Evolutionary conservation across 192 early-diverging fungal species (phyloP).

Genomic region (Backusella westeae): DNA sequence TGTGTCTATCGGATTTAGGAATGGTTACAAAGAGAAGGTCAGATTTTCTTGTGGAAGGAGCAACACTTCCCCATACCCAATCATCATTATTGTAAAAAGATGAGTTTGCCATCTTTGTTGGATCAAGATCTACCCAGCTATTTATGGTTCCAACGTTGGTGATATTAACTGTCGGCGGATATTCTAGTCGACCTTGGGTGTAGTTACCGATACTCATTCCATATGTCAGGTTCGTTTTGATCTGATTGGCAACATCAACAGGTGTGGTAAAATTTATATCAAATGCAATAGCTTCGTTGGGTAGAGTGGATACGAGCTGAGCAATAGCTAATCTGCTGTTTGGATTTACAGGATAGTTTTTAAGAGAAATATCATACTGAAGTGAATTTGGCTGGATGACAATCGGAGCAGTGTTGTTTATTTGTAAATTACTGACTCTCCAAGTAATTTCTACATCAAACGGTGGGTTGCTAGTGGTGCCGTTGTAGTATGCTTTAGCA

Average conservation of each 20-base stretch:
- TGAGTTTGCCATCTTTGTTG: background rate
- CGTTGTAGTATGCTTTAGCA: slow-evolving; percentile 18
- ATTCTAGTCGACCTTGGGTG: slow-evolving; percentile 37
- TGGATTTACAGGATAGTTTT: slow-evolving; percentile 10
- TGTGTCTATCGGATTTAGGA: background rate
- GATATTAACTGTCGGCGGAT: slow-evolving; percentile 15
- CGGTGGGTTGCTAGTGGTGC: background rate
- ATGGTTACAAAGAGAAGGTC: slow-evolving; percentile 17
- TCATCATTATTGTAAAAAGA: background rate
- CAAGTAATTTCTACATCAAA: slow-evolving; percentile 18
- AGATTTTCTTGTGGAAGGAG: background rate
- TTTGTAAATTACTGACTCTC: slow-evolving; percentile 25
- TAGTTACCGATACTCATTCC: slow-evolving; percentile 34
- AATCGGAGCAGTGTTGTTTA: slow-evolving; percentile 31
- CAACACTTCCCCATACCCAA: slow-evolving; percentile 17
- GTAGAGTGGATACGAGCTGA: slow-evolving; percentile 17
- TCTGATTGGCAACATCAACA: slow-evolving; percentile 16
- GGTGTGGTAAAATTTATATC: slow-evolving; percentile 37
- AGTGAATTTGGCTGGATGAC: slow-evolving; percentile 29
- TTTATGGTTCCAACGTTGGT: slow-evolving; percentile 6
- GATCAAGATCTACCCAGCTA: slow-evolving; percentile 8
- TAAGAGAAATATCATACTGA: slow-evolving; percentile 34
- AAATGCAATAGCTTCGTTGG: background rate
- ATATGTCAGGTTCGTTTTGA: slow-evolving; percentile 33
- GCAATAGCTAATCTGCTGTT: slow-evolving; percentile 19